Base-by-base conservation (phyloP, 257 asterid species). In the Petrea volubilis region DNA sequence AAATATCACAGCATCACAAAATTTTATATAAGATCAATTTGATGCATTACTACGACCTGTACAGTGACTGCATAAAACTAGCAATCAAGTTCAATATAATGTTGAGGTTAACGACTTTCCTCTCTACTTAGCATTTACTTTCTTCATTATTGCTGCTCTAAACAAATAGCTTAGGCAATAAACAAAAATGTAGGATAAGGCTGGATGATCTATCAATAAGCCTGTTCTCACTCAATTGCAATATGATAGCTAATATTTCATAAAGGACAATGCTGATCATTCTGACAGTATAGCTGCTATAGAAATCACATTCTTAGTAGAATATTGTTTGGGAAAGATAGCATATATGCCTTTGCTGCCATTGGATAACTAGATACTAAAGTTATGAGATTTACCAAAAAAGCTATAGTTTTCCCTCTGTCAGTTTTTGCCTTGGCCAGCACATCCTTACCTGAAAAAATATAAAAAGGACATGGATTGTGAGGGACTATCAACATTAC, bases 391-490 rank as follows among this genome's bases (percentile, higher is more conserved):
- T 59, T 83, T 89, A 93, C 98, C 97, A 95, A 78, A 84, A 92
- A 95, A 28, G 99, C 98, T 60, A 94, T 96, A 14, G 99, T 94
- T 80, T 94, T 94, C 68, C 99, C 98, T 0, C 98, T 94, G 82
- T 98, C 99, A 73, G 99, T 94, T 83, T 60, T 94, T 81, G 99
- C 99, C 85, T 94, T 94, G 86, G 98, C 99, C 74, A 94, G 79
- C 72, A 94, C 97, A 81, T 94, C 98, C 85, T 94, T 91, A 27
- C 98, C 98, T 93, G 82, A 67, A 43, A 50, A 44, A 14, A 49
- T 57, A 53, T 61, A 81, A 34, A 72, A 76, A 72, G 72, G 34
- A 71, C 60, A 69, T 60, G 59, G 17, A 81, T 52, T 29, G 64
- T 65, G 38, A 55, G 47, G 60, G 31, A 72, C 33, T 65, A 36